A percentile compares a stretch with the other conserved stretches of the same genome.
phyloP scores from a whole-genome alignment of 176 grass and related monocot species.

The Oryza nivara region DNA sequence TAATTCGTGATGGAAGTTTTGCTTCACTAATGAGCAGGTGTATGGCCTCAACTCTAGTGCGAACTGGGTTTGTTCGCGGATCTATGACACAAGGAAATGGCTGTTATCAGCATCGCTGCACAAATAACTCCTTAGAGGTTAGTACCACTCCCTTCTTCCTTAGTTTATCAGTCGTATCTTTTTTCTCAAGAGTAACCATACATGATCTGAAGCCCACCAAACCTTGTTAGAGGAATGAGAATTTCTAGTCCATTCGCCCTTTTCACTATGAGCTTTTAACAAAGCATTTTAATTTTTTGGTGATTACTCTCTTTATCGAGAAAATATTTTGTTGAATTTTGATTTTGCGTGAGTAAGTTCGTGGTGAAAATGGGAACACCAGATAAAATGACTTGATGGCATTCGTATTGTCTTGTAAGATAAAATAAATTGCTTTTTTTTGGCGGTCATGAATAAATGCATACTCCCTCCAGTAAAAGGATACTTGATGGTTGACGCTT shows the following conservation, averaged over 20 bases:
- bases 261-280: neutral
- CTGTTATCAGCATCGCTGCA: constrained; percentile 97
- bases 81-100: constrained; percentile 99
- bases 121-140: constrained; percentile 82
- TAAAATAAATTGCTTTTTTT: neutral
- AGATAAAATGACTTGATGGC: neutral
- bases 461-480: neutral
- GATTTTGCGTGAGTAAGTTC: neutral
- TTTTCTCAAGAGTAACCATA: neutral
- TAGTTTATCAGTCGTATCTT: constrained; percentile 13
- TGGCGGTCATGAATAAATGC: neutral
- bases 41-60: constrained; percentile 95
- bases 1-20: constrained; percentile 15
- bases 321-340: neutral
- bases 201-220: neutral
- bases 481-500: no score
- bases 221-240: neutral
- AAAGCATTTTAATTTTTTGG: neutral
- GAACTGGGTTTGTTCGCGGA: constrained; percentile 97
- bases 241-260: neutral
- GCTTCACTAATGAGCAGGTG: constrained; percentile 57
- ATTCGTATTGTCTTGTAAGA: neutral
- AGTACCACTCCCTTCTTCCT: constrained; percentile 20
- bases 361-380: neutral
- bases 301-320: neutral